These are phyloP conservation scores for Myxozyma udenii DNA, from an alignment of 805 yeast genomes.

Conservation along the genomic window DNA sequence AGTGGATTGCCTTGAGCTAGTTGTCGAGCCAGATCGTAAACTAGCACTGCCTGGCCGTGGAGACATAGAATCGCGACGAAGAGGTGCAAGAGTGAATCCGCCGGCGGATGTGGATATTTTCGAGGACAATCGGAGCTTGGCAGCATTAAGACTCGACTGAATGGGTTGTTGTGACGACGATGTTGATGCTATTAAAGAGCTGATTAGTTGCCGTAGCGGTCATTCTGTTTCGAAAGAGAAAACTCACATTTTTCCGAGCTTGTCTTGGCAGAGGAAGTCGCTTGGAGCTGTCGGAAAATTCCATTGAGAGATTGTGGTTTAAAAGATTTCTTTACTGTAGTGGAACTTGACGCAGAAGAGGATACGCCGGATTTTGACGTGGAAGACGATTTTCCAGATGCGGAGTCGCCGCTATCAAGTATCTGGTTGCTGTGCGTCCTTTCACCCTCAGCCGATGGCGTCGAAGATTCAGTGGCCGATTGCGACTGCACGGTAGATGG, in stretches of 20 bases:
- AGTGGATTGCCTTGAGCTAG: constrained; percentile 5
- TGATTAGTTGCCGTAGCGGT: not conserved
- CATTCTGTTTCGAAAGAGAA: no score
- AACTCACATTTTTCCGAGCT: constrained; percentile 16
- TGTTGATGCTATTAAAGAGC: constrained; percentile 6
- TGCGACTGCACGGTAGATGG: not conserved
- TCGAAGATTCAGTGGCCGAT: not conserved
- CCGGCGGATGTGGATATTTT: constrained; percentile 18
- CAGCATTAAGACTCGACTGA: constrained; percentile 5
- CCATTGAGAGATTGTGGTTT: constrained; percentile 41
- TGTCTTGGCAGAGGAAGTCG: constrained; percentile 8
- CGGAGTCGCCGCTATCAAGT: no score
- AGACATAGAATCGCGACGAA: constrained; percentile 23
- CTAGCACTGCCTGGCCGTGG: constrained; percentile 27
- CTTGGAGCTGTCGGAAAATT: constrained; percentile 33
- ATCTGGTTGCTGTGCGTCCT: no score
- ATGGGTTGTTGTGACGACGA: constrained; percentile 7
- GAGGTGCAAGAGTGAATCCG: constrained; percentile 25
- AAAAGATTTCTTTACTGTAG: constrained; percentile 35
- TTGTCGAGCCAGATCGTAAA: constrained; percentile 2
- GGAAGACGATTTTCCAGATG: constrained; percentile 1
- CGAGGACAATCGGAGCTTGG: constrained; percentile 20
- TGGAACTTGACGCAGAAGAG: not conserved
- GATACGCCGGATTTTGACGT: not conserved
- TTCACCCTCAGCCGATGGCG: no score